Conservation (phyloP, 805 yeast species). For the Schizosaccharomyces lindneri region DNA sequence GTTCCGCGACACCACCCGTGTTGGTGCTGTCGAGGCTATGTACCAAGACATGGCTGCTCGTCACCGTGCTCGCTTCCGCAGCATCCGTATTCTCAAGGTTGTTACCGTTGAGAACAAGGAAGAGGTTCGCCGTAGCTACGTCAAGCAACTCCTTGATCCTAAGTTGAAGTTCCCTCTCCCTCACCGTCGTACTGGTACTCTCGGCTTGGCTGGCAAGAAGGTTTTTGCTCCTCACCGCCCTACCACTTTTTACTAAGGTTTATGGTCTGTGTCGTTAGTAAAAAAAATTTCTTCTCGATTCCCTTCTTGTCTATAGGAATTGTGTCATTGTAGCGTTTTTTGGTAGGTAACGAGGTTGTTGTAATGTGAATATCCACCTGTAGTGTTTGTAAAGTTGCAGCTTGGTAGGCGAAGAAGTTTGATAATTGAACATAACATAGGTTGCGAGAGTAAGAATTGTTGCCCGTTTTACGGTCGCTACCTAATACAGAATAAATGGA, state of each 20-base stretch:
- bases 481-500: too few species aligned
- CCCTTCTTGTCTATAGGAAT: not conserved
- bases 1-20: constrained; percentile 98
- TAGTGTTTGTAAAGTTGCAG: too few species aligned
- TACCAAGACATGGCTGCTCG: constrained; percentile 99
- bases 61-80: constrained; percentile 99
- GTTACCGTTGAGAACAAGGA: constrained; percentile 94
- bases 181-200: constrained; percentile 39
- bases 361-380: too few species aligned
- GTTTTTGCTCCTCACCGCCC: constrained; percentile 84
- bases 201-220: constrained; percentile 26
- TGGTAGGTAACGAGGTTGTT: too few species aligned
- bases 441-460: too few species aligned
- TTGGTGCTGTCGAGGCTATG: constrained; percentile 92
- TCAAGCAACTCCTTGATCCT: constrained; percentile 84
- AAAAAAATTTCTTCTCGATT: not conserved
- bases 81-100: constrained; percentile 94
- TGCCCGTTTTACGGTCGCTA: too few species aligned
- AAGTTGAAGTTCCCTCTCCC: constrained; percentile 99
- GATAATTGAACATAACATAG: too few species aligned
- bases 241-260: constrained; percentile 73
- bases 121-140: constrained; percentile 97
- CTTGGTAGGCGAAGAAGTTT: too few species aligned
- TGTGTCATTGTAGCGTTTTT: too few species aligned
- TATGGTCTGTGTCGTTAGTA: not conserved